Conservation (phyloP, 2,329 filamentous ascomycete species). For the Lasiodiplodia citricola region DNA sequence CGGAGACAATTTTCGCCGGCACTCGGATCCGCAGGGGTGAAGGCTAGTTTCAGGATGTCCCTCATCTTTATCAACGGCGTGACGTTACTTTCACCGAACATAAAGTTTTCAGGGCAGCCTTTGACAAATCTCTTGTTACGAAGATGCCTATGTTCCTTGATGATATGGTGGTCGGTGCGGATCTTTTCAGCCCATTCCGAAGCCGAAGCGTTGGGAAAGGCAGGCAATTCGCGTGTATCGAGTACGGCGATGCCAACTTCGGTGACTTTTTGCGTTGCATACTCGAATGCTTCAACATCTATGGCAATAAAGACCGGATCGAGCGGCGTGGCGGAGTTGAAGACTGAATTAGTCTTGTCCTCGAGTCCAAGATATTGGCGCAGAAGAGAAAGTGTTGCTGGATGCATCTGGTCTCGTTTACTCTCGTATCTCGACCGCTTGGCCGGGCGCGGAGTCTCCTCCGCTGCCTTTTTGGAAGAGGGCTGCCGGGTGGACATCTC, state of each 20-base stretch:
- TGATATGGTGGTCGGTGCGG: slow-evolving; percentile 74
- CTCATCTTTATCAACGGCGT: slow-evolving; percentile 44
- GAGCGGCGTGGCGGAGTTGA: neutral
- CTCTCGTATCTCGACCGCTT: neutral
- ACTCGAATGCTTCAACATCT: slow-evolving; percentile 84
- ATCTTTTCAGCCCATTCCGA: slow-evolving; percentile 71
- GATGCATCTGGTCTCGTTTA: too few relatives aligned
- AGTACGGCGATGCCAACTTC: slow-evolving; percentile 86
- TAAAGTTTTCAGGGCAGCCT: slow-evolving; percentile 75
- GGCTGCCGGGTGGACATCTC: too few relatives aligned
- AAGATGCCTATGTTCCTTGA: slow-evolving; percentile 69
- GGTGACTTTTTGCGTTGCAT: slow-evolving; percentile 68
- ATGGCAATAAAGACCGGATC: slow-evolving; percentile 70
- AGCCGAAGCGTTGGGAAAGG: slow-evolving; percentile 65
- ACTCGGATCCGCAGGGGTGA: slow-evolving; percentile 29
- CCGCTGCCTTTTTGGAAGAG: neutral
- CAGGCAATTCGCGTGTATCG: slow-evolving; percentile 67
- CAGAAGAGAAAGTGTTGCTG: neutral
- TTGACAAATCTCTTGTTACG: slow-evolving; percentile 70
- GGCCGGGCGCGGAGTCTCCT: neutral
- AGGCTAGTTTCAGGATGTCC: neutral
- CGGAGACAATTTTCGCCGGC: slow-evolving; percentile 31
- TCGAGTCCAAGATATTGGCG: slow-evolving; percentile 5
- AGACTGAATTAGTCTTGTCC: neutral
- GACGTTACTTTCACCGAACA: slow-evolving; percentile 70